A percentile compares a stretch with the other conserved stretches of the same genome.
phyloP scores from a whole-genome alignment of 805 yeast species.

The Dipodascopsis uninucleata region DNA sequence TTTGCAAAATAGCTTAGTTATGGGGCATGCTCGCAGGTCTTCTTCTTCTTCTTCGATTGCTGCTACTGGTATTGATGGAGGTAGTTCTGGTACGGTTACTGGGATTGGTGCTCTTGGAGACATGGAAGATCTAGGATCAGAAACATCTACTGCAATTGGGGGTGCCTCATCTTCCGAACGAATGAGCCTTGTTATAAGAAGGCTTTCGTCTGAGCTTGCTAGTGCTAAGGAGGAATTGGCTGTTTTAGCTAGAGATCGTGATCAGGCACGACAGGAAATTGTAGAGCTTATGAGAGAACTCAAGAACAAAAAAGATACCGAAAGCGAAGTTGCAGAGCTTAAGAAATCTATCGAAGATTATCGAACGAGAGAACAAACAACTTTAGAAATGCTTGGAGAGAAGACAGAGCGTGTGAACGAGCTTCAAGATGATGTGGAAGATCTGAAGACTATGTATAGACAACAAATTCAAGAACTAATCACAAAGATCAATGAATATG shows the following conservation, averaged over 20 bases:
- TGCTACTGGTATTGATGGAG: too few relatives aligned
- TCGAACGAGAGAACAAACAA: conserved; percentile 48
- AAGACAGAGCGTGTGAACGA: conserved; percentile 84
- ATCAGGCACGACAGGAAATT: conserved; percentile 64
- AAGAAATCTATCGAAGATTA: conserved; percentile 38
- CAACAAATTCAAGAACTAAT: conserved; percentile 86
- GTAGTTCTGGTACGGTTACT: too few relatives aligned
- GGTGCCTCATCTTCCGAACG: conserved; percentile 60
- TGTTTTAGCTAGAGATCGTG: conserved; percentile 54
- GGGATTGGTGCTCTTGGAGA: background rate
- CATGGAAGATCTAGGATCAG: conserved; percentile 15
- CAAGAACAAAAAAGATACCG: conserved; percentile 15
- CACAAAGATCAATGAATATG: conserved; percentile 48
- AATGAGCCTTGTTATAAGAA: conserved; percentile 69
- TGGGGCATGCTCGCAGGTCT: background rate
- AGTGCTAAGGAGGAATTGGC: conserved; percentile 61
- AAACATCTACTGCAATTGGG: conserved; percentile 27
- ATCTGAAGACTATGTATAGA: conserved; percentile 77
- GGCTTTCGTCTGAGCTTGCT: conserved; percentile 73
- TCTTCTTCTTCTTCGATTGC: too few relatives aligned
- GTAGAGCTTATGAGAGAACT: conserved; percentile 46
- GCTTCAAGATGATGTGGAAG: conserved; percentile 80
- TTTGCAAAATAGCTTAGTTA: conserved; percentile 5
- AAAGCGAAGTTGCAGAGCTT: conserved; percentile 49
- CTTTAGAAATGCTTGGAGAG: conserved; percentile 75